Conservation (phyloP, 2,329 filamentous ascomycete species). For the Fonsecaea pugnacius region DNA sequence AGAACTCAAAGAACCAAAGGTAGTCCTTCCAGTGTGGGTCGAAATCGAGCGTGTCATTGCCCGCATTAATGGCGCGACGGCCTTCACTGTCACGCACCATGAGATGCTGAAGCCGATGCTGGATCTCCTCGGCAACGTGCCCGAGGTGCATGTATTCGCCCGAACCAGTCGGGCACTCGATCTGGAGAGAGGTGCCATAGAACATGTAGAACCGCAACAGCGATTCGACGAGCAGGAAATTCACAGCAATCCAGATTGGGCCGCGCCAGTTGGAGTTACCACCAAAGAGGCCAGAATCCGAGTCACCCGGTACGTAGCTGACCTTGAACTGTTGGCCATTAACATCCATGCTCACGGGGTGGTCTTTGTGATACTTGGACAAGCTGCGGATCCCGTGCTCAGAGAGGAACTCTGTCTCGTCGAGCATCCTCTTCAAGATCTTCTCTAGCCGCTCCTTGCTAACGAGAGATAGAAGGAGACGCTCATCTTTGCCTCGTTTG, state of each 20-base stretch:
- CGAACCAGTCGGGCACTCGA: conserved; percentile 92
- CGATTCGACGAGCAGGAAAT: conserved; percentile 91
- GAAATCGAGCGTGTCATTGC: conserved; percentile 83
- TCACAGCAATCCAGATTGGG: conserved; percentile 94
- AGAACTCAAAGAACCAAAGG: conserved; percentile 97
- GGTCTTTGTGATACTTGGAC: conserved; percentile 85
- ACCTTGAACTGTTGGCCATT: conserved; percentile 89
- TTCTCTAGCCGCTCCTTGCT: conserved; percentile 90
- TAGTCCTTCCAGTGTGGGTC: conserved; percentile 92
- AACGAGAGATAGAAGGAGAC: conserved; percentile 84
- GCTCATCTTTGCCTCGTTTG: conserved; percentile 85
- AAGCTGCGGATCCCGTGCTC: conserved; percentile 88
- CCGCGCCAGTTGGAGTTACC: conserved; percentile 98
- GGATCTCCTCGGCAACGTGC: conserved; percentile 90
- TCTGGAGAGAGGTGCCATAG: conserved; percentile 83
- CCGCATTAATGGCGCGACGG: conserved; percentile 83
- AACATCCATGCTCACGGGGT: conserved; percentile 94
- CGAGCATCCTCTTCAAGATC: conserved; percentile 88
- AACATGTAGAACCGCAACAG: conserved; percentile 96
- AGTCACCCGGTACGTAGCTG: conserved; percentile 90
- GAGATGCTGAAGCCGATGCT: conserved; percentile 90
- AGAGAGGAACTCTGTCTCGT: conserved; percentile 90
- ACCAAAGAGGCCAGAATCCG: conserved; percentile 90
- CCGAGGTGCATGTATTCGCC: conserved; percentile 95
- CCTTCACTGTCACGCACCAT: conserved; percentile 85